A percentile compares a stretch with the other conserved stretches of the same genome.
phyloP scores from a whole-genome alignment of 148 eudicot genomes.

The Nepenthes gracilis region DNA sequence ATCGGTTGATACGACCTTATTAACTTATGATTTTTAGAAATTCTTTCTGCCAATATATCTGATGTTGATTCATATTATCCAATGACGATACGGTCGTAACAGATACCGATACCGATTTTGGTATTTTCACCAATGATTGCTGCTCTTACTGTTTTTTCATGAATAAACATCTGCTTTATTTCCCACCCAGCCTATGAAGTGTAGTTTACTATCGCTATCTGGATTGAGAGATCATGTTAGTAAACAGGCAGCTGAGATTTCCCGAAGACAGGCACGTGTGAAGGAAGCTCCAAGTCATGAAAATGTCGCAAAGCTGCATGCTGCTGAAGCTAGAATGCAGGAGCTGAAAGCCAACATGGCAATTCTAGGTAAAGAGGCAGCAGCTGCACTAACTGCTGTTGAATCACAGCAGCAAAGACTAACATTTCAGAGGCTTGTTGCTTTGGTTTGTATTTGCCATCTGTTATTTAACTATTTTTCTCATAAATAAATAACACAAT shows the following conservation, averaged over 20 bases:
- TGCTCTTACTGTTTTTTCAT: neutral
- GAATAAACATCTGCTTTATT: neutral
- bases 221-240: constrained; percentile 16
- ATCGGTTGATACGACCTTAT: no score
- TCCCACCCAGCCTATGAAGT: neutral
- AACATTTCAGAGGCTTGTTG: constrained; percentile 90
- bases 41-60: no score
- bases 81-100: no score
- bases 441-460: constrained; percentile 39
- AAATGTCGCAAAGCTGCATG: constrained; percentile 80
- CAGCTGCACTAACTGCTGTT: constrained; percentile 82
- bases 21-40: no score
- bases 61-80: no score
- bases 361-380: constrained; percentile 92
- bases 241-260: constrained; percentile 85
- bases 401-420: constrained; percentile 93
- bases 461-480: neutral
- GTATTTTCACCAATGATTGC: neutral
- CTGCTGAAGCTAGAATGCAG: constrained; percentile 82
- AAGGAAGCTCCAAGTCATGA: constrained; percentile 87
- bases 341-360: constrained; percentile 97
- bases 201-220: constrained; percentile 7
- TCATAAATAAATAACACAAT: neutral
- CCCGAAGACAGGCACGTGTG: constrained; percentile 80
- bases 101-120: no score